Evolutionary conservation across 2,329 filamentous ascomycete genomes (phyloP).

Genomic region (Ophiostoma himal-ulmi): DNA sequence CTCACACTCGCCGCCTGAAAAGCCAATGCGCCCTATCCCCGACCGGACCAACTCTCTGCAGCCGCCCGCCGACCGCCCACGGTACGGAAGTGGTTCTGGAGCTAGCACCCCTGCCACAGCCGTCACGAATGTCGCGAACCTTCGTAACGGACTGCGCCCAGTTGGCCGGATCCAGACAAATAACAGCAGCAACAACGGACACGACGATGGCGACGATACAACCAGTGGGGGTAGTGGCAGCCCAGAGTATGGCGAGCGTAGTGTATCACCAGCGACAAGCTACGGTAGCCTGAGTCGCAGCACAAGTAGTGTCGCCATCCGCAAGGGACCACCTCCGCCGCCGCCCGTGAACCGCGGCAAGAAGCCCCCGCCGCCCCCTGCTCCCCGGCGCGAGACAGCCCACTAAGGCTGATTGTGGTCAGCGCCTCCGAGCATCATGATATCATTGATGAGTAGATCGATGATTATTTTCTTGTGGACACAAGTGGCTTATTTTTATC

Average conservation of each 20-base stretch:
- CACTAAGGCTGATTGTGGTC: neutral
- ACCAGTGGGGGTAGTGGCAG: slow-evolving; percentile 39
- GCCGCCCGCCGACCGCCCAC: slow-evolving; percentile 6
- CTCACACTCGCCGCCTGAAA: slow-evolving; percentile 30
- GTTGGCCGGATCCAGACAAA: slow-evolving; percentile 41
- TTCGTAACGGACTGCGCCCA: slow-evolving; percentile 43
- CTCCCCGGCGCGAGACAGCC: slow-evolving; percentile 23
- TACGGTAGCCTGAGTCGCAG: slow-evolving; percentile 49
- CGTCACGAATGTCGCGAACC: slow-evolving; percentile 22
- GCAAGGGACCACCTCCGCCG: slow-evolving; percentile 43
- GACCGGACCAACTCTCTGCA: slow-evolving; percentile 40
- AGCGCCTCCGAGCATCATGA: neutral
- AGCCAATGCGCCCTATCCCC: slow-evolving; percentile 34
- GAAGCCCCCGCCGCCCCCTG: slow-evolving; percentile 51
- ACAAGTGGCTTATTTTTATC: neutral
- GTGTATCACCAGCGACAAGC: slow-evolving; percentile 52
- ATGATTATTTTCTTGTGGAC: neutral
- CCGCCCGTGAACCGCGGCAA: slow-evolving; percentile 43
- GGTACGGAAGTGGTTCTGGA: neutral
- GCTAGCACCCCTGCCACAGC: slow-evolving; percentile 24
- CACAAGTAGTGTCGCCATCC: slow-evolving; percentile 35
- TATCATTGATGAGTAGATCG: neutral
- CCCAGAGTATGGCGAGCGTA: slow-evolving; percentile 46
- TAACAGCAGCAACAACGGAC: slow-evolving; percentile 41
- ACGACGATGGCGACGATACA: slow-evolving; percentile 45